Percentiles rank a stretch among this genome's conserved stretches.
phyloP scores from a whole-genome alignment of 805 yeast species.

The Zygotorulaspora florentina region DNA sequence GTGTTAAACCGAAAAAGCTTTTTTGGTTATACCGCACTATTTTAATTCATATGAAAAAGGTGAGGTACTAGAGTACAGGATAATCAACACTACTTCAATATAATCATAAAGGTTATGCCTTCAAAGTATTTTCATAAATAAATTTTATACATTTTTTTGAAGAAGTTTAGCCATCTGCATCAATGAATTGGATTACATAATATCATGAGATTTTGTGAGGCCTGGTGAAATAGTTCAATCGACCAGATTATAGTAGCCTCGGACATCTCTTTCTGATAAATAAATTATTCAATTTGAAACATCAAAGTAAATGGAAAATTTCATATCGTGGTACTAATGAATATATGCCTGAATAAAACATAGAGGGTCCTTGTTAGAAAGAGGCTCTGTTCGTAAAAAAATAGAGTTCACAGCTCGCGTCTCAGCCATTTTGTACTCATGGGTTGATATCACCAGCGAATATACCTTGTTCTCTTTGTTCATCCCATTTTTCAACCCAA shows the following conservation, averaged over 20 bases:
- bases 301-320: neutral
- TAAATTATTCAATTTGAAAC: neutral
- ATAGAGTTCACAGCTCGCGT: neutral
- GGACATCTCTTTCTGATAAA: too few species aligned
- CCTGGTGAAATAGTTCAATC: too few species aligned
- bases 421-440: conserved; percentile 27
- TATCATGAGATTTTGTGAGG: too few species aligned
- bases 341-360: neutral
- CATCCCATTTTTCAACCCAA: conserved; percentile 87
- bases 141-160: neutral
- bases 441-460: conserved; percentile 48
- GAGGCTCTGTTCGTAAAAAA: neutral
- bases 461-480: conserved; percentile 65
- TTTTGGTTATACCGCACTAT: too few species aligned
- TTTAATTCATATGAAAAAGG: too few species aligned
- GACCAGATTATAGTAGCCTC: too few species aligned
- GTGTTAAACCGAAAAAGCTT: too few species aligned
- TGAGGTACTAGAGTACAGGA: too few species aligned
- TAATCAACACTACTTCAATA: neutral
- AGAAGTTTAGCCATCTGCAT: neutral
- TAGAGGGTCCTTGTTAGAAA: neutral
- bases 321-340: neutral
- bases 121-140: neutral
- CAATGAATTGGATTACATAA: too few species aligned
- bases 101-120: neutral